phyloP scores from a whole-genome alignment of 2,329 filamentous ascomycete genomes.

The Aspergillus ruber region DNA sequence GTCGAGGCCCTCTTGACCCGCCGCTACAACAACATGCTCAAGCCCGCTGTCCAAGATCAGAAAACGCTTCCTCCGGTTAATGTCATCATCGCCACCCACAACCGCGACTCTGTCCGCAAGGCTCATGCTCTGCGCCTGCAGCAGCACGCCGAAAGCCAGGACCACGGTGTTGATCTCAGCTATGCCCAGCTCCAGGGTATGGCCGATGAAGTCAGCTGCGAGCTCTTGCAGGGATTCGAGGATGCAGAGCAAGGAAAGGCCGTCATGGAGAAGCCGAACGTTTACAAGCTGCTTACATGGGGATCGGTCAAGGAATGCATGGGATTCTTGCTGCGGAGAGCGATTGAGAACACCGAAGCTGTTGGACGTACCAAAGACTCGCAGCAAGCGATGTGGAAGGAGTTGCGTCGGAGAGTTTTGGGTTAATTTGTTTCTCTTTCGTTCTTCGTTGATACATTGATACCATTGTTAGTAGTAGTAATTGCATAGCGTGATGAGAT shows the following conservation, averaged over 20 bases:
- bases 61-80: constrained; percentile 39
- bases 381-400: constrained; percentile 30
- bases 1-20: constrained; percentile 50
- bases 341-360: constrained; percentile 66
- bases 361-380: constrained; percentile 47
- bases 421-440: constrained; percentile 2
- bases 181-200: constrained; percentile 89
- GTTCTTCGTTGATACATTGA: background rate
- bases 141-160: constrained; percentile 42
- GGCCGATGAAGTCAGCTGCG: constrained; percentile 78
- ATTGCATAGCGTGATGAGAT: background rate
- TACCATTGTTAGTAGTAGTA: background rate
- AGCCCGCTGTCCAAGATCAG: constrained; percentile 35
- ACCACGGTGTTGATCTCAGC: constrained; percentile 39
- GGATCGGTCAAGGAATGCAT: constrained; percentile 55
- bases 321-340: constrained; percentile 57
- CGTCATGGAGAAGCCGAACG: constrained; percentile 35
- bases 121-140: constrained; percentile 42
- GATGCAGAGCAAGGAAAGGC: constrained; percentile 11
- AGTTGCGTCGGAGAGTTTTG: constrained; percentile 26
- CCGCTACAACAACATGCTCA: constrained; percentile 52
- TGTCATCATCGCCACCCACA: constrained; percentile 56
- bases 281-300: constrained; percentile 57
- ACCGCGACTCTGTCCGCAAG: constrained; percentile 47
- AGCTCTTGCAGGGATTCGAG: constrained; percentile 43